These are phyloP conservation scores for Calvatia gigantea DNA, from an alignment of 768 basidiomycete species.

Conservation along the genomic window DNA sequence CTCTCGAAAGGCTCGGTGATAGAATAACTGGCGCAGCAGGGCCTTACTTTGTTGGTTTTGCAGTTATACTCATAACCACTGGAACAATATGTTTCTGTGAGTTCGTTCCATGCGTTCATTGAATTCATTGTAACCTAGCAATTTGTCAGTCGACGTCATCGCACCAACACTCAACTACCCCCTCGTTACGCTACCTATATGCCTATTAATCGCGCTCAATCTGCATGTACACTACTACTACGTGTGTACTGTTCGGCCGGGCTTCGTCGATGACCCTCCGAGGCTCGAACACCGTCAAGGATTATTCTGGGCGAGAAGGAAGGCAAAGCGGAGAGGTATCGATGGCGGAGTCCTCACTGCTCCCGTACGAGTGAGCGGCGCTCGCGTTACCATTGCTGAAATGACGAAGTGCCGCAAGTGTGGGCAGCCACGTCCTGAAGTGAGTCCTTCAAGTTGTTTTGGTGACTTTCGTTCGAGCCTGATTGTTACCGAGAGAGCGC, in stretches of 20 bases:
- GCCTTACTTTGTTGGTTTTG: conserved; percentile 85
- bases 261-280: conserved; percentile 66
- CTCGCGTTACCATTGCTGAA: conserved; percentile 48
- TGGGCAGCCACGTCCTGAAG: conserved; percentile 70
- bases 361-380: conserved; percentile 35
- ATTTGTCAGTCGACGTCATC: conserved; percentile 70
- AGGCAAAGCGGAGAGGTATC: conserved; percentile 25
- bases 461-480: conserved; percentile 7
- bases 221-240: conserved; percentile 82
- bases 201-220: conserved; percentile 75
- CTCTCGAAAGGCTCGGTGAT: conserved; percentile 73
- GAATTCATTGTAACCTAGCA: neutral
- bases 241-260: conserved; percentile 76
- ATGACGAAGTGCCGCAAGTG: conserved; percentile 69
- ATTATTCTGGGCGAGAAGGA: conserved; percentile 55
- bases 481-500: conserved; percentile 57
- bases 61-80: conserved; percentile 61
- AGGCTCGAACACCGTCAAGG: conserved; percentile 30
- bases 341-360: conserved; percentile 19
- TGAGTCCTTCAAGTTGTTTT: conserved; percentile 29
- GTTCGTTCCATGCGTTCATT: conserved; percentile 23
- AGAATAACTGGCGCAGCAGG: conserved; percentile 86
- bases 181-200: conserved; percentile 60
- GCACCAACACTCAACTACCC: conserved; percentile 60
- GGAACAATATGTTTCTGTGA: conserved; percentile 82